Evolutionary conservation across 163 green algal genomes (phyloP), one percentile per base, ranked within the genome.

Genomic region (Smithsoniella earleae): DNA sequence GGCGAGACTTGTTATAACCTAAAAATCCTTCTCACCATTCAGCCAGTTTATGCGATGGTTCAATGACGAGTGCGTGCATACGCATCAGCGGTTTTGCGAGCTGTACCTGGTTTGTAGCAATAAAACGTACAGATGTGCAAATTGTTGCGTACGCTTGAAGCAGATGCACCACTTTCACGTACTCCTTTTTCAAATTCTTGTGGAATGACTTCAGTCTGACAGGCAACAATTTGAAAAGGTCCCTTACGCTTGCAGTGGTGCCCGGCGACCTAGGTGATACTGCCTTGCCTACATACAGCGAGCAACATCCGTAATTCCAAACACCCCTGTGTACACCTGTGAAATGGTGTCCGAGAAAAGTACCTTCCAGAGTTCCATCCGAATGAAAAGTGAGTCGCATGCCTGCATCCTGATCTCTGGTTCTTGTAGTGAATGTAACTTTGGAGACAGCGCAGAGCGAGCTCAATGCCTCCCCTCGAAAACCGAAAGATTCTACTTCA

Each of bases 391-490:
- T 30, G 37, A 88, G 75, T 36, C 75, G 49, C 8, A 46, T 58
- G 1, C 66, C 82, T 5, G 79, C 77, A 6, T 79, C 81, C 43
- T 88, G 77, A 5, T 82, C 78, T 22, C 73, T 78, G 0, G 87
- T 94, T 45, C 89, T 80, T 0, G 92, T 97, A 20, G 86, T 79
- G 6, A 97, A 85, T 3, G 62, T 77, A n/a, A 98, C 58, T 18
- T 89, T 77, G 0, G 82, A 77, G 34, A 98, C 66, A 0, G 89
- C 86, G 52, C 89, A 95, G 33, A 98, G 82, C 0, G 92, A 96
- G 78, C 82, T 92, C 5, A 98, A 84, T 18, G 93, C 93, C 79
- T 98, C 93, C 3, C 93, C 93, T 3, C 93, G 82, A 80, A 98
- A 98, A 3, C 93, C 93, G 85, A 96, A 98, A 97, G 78, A 1